Evolutionary conservation across 805 yeast species (phyloP), one percentile per base, ranked within the genome.

Genomic region (Henningerozyma blattae): DNA sequence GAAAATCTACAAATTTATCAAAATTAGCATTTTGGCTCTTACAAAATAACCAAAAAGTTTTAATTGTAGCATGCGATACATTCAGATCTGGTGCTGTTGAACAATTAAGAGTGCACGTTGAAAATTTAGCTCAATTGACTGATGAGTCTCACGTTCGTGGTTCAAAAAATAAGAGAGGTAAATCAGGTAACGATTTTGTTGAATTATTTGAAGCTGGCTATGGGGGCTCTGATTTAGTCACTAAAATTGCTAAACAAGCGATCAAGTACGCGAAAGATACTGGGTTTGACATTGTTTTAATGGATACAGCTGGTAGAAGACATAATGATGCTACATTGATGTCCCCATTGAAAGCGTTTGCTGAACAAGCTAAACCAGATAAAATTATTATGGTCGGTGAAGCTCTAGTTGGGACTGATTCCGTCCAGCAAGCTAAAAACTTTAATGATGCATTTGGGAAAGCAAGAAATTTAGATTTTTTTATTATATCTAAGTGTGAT

Each of bases 71-170:
- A 0, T 89, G 97, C 61, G 98, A 89, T 61, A 91, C 98, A 1
- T 89, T 89, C 62, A 71, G 98, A 58, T 84, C 95, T 1, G 98
- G 98, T 34, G 98, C 98, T 1, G 96, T 89, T n/a, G 97, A 89
- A 56, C 98, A 89, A 60, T 65, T 89, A 40, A 75, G 91, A 45
- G 95, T 87, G 2, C 98, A 89, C 59, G 97, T 89, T 2, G 77
- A 77, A 40, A 83, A 91, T 48, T 64, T 89, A 41, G 72, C 77
- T 34, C 75, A 75, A 41, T 64, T 87, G 28, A 77, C 84, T 22
- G 70, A 67, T 31, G 59, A 58, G 16, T 55, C 64, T 14, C 58
- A 54, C 28, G 47, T 58, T 19, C 52, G 61, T 32, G 59, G 59
- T 6, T 48, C 57, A 1, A 54, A 43, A 33, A 56, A 56, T 33